Percentiles rank a stretch among this genome's conserved stretches.
Conservation (phyloP, 176 grass and related monocot species). For the Thalia dealbata region DNA sequence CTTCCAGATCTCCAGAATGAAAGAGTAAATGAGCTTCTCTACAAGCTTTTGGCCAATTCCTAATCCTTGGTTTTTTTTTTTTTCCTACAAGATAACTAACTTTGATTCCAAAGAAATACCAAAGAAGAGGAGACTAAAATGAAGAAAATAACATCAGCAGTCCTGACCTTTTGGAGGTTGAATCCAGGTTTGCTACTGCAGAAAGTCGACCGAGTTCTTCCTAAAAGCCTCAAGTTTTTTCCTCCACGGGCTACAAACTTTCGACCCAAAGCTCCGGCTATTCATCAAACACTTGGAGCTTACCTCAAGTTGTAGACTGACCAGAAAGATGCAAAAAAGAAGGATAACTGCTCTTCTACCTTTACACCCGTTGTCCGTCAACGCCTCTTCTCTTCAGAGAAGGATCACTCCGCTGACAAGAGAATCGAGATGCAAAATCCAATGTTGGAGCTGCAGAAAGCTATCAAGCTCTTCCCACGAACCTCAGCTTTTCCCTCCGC, state of each 20-base stretch:
- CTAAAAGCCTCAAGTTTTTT: background rate
- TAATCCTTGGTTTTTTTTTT: background rate
- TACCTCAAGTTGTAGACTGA: background rate
- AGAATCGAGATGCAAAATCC: background rate
- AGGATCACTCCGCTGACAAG: background rate
- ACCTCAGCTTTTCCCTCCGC: background rate
- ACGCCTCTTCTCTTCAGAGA: too few relatives aligned
- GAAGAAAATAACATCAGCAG: background rate
- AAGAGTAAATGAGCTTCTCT: background rate
- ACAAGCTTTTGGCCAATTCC: background rate
- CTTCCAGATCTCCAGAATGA: background rate
- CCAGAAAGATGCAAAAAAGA: background rate
- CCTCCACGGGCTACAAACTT: background rate
- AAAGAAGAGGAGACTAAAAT: background rate
- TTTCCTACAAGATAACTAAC: background rate
- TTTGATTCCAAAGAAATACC: background rate
- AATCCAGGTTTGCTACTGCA: background rate
- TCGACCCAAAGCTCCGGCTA: background rate
- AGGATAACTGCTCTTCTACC: background rate
- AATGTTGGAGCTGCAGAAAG: background rate
- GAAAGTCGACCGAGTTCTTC: background rate
- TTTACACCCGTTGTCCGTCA: background rate
- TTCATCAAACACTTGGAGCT: background rate
- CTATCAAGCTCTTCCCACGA: background rate
- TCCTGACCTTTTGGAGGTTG: background rate